Percentiles rank a stretch among this genome's conserved stretches.
Evolutionary conservation across 306 rosid species (phyloP).

Genomic region (Albizia julibrissin): DNA sequence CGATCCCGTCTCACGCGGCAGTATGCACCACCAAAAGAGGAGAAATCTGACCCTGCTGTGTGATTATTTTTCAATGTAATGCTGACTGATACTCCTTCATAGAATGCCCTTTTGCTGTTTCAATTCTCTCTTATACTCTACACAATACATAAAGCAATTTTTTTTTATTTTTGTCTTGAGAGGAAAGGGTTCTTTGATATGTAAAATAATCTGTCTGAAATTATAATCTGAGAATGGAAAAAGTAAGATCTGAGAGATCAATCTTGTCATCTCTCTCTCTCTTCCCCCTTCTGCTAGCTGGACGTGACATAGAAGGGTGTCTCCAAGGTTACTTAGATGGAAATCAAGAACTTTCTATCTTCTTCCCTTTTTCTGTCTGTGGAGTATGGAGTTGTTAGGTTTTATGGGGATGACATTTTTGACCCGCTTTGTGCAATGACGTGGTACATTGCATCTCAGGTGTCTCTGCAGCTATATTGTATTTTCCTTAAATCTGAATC

Average conservation of each 20-base stretch:
- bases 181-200: slow-evolving; percentile 25
- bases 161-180: neutral
- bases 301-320: neutral
- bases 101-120: slow-evolving; percentile 13
- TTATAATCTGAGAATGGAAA: slow-evolving; percentile 14
- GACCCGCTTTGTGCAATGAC: neutral
- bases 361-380: neutral
- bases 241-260: neutral
- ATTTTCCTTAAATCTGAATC: slow-evolving; percentile 1
- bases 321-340: slow-evolving; percentile 6
- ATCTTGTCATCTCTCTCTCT: neutral
- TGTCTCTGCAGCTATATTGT: neutral
- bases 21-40: slow-evolving; percentile 82
- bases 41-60: slow-evolving; percentile 50
- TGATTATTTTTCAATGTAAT: slow-evolving; percentile 36
- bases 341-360: slow-evolving; percentile 11
- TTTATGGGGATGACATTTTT: slow-evolving; percentile 23
- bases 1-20: slow-evolving; percentile 71
- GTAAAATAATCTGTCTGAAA: slow-evolving; percentile 12
- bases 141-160: slow-evolving; percentile 12
- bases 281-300: neutral
- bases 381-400: neutral
- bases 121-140: slow-evolving; percentile 9
- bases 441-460: neutral
- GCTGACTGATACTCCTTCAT: neutral